Conservation (phyloP, 129 eudicot species). For the Glebionis coronaria region DNA sequence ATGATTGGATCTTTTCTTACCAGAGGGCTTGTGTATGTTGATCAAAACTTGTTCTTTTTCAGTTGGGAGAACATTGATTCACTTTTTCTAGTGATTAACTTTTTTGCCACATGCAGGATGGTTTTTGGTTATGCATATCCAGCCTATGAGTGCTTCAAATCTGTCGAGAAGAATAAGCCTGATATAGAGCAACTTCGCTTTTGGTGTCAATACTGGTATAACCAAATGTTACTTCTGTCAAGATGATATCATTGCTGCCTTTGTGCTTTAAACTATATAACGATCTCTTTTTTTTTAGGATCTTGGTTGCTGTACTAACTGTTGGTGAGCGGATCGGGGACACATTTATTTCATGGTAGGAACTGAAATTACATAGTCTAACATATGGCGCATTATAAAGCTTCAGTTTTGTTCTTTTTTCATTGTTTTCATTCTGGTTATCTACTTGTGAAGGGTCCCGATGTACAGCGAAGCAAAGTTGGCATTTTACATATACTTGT, state of each 20-base stretch:
- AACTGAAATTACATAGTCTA: slow-evolving; percentile 1
- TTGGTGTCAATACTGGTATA: slow-evolving; percentile 97
- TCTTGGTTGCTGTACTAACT: slow-evolving; percentile 78
- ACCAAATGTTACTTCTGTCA: neutral
- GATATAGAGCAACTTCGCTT: slow-evolving; percentile 83
- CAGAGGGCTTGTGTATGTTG: slow-evolving; percentile 89
- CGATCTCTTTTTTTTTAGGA: slow-evolving; percentile 55
- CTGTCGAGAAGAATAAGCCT: slow-evolving; percentile 81
- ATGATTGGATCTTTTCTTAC: slow-evolving; percentile 92
- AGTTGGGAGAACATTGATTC: slow-evolving; percentile 5
- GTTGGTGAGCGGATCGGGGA: slow-evolving; percentile 81
- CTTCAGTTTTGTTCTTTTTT: slow-evolving; percentile 7
- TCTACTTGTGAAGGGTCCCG: slow-evolving; percentile 67
- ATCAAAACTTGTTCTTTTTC: neutral
- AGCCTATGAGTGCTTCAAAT: slow-evolving; percentile 86
- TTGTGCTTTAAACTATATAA: slow-evolving; percentile 11
- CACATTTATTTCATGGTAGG: slow-evolving; percentile 82
- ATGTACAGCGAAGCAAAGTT: slow-evolving; percentile 95
- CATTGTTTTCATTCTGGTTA: slow-evolving; percentile 12
- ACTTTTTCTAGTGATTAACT: neutral
- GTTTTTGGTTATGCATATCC: slow-evolving; percentile 92
- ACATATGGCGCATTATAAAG: no score
- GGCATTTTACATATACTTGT: slow-evolving; percentile 81
- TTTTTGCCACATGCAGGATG: slow-evolving; percentile 54
- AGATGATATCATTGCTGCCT: neutral